These are phyloP conservation scores for Shiraia sp. DNA, from an alignment of 2,329 filamentous ascomycete genomes.

Conservation along the genomic window DNA sequence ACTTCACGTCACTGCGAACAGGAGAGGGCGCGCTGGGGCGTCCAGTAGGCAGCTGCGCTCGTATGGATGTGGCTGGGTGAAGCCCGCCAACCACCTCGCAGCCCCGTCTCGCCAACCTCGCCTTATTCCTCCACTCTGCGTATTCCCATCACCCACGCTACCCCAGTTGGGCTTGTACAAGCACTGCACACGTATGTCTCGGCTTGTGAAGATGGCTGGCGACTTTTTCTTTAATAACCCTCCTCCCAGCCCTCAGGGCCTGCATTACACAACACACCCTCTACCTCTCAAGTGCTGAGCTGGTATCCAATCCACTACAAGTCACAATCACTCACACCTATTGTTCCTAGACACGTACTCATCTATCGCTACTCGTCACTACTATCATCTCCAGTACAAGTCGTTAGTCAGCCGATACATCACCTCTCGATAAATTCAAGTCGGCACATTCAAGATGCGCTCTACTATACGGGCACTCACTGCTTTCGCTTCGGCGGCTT, in stretches of 20 bases:
- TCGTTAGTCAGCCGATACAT: no score
- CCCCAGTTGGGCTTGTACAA: conserved; percentile 18
- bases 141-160: conserved; percentile 25
- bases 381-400: no score
- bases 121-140: conserved; percentile 36
- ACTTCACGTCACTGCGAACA: no score
- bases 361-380: no score
- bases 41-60: conserved; percentile 13
- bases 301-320: conserved; percentile 13
- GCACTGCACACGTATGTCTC: conserved; percentile 30
- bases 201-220: conserved; percentile 41
- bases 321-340: conserved; percentile 12
- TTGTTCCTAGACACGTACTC: no score
- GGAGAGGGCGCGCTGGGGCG: no score
- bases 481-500: conserved; percentile 45
- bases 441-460: conserved; percentile 34
- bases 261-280: conserved; percentile 28
- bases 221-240: conserved; percentile 31
- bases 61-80: conserved; percentile 30
- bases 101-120: conserved; percentile 37
- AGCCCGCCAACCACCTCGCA: conserved; percentile 28
- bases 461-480: conserved; percentile 39
- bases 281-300: conserved; percentile 26
- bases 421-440: no score
- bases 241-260: conserved; percentile 16